phyloP scores from a whole-genome alignment of 1,284 basidiomycete species.

The Leccinum angustisporum region DNA sequence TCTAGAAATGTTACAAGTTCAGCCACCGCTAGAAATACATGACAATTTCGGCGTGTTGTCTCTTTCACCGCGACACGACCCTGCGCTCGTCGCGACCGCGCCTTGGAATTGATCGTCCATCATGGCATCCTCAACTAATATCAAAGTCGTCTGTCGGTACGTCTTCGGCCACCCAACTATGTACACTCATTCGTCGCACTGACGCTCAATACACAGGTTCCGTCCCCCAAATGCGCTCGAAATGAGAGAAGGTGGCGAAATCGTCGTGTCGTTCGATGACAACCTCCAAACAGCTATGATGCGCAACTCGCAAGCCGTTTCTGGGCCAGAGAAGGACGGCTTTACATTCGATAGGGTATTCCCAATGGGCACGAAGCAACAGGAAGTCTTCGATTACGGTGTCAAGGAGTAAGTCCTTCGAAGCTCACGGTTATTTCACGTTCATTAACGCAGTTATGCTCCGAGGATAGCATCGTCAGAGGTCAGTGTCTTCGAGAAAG shows the following conservation, averaged over 20 bases:
- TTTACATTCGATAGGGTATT: conserved; percentile 99
- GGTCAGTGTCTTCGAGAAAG: conserved; percentile 43
- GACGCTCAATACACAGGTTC: conserved; percentile 58
- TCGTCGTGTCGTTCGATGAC: conserved; percentile 89
- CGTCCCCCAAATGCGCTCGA: conserved; percentile 95
- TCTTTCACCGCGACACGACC: conserved; percentile 26
- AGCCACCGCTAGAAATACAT: conserved; percentile 32
- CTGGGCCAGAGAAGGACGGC: conserved; percentile 85
- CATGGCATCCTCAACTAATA: conserved; percentile 80
- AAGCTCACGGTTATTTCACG: conserved; percentile 12
- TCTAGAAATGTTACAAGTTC: conserved; percentile 18
- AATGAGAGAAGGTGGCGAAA: conserved; percentile 85
- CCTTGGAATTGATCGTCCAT: conserved; percentile 28
- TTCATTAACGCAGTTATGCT: conserved; percentile 16
- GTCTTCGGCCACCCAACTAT: conserved; percentile 29
- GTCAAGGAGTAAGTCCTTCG: conserved; percentile 81
- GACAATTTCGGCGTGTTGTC: conserved; percentile 18
- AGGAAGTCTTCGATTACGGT: conserved; percentile 98
- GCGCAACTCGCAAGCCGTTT: conserved; percentile 62
- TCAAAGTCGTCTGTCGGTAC: conserved; percentile 94
- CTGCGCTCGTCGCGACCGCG: conserved; percentile 11
- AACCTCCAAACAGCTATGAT: conserved; percentile 82
- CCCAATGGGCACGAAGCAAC: conserved; percentile 87
- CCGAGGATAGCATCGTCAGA: conserved; percentile 66
- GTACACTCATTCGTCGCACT: conserved; percentile 3